Evolutionary conservation across 176 grass and related monocot genomes (phyloP), one percentile per base, ranked within the genome.

Genomic region (Juncus inflexus): DNA sequence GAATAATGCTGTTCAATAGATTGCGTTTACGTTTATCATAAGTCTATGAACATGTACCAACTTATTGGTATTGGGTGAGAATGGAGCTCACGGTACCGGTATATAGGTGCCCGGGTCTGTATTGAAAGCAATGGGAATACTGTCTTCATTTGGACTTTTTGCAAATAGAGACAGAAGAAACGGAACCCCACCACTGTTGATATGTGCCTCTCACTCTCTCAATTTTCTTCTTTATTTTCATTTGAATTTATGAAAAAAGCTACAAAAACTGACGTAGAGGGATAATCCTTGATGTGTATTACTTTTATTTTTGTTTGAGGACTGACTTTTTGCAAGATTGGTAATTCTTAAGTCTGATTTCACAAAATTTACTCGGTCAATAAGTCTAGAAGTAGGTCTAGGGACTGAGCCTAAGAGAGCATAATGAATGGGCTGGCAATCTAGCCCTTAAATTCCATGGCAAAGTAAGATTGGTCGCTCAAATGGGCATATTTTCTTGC

Each of bases 121-220:
- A 10, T 35, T 40, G 60, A 52, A 75, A 41, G 42, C 40, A 13
- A 40, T 39, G 28, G 15, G 38, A 63, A 16, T 61, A 14, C 39
- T 53, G 59, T 63, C 60, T 64, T 39, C 40, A 42, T 63, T 64
- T 55, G 72, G 72, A 75, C 42, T 54, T 53, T 52, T 63, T 40
- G 72, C 60, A 61, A 73, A 73, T 61, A 40, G 39, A 9, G 69
- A 61, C 55, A 61, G 13, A 51, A 50, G 40, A 60, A 47, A 47
- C 9, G 64, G 64, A n/a, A 55, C 52, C 19, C 35, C 52, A 58
- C 3, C 12, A 5, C n/a, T 65, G 62, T 53, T 68, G 65, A 53
- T 39, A 9, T 7, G 11, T 16, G 3, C 15, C 65, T 68, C 65
- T 55, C 49, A 52, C 49, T 51, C 67, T 12, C 51, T 69, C 55